A percentile compares a stretch with the other conserved stretches of the same genome.
Evolutionary conservation across 768 basidiomycete species (phyloP).

Genomic region (Amylocystis lapponica): DNA sequence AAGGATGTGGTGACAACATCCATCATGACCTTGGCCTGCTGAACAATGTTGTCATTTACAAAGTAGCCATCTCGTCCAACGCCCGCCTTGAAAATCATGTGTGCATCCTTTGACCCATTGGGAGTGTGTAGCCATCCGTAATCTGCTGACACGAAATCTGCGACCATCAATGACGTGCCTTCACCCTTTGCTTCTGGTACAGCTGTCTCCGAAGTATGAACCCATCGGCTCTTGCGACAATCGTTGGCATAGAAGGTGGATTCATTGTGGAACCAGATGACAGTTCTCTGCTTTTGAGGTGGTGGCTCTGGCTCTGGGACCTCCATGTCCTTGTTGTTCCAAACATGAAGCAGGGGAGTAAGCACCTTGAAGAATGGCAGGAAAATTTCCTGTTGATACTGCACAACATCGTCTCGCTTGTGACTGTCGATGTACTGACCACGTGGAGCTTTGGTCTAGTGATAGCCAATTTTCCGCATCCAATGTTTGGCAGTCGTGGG

Average conservation of each 20-base stretch:
- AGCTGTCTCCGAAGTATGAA: too few relatives aligned
- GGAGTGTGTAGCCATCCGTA: conserved; percentile 22
- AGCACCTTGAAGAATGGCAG: conserved; percentile 7
- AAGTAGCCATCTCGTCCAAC: too few relatives aligned
- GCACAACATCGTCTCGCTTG: conserved; percentile 31
- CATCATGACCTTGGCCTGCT: conserved; percentile 26
- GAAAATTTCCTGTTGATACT: conserved; percentile 22
- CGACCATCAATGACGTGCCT: conserved; percentile 30
- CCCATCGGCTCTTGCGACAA: too few relatives aligned
- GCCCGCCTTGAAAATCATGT: conserved; percentile 20
- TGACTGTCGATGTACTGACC: conserved; percentile 37
- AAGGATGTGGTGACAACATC: conserved; percentile 23
- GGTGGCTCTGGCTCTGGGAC: conserved; percentile 14
- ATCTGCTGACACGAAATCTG: too few relatives aligned
- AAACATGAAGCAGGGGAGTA: conserved; percentile 15
- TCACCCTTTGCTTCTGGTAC: conserved; percentile 30
- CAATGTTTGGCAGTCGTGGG: conserved; percentile 23
- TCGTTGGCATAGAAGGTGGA: conserved; percentile 36
- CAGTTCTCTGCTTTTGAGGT: conserved; percentile 5
- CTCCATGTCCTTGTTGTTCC: conserved; percentile 18
- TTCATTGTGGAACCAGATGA: conserved; percentile 30
- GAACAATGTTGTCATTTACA: neutral
- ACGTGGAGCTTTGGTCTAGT: conserved; percentile 22
- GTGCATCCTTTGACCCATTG: conserved; percentile 17
- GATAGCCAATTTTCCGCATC: conserved; percentile 30